Evolutionary conservation across 2,329 filamentous ascomycete genomes (phyloP).

Genomic region (Tothia fuscella): DNA sequence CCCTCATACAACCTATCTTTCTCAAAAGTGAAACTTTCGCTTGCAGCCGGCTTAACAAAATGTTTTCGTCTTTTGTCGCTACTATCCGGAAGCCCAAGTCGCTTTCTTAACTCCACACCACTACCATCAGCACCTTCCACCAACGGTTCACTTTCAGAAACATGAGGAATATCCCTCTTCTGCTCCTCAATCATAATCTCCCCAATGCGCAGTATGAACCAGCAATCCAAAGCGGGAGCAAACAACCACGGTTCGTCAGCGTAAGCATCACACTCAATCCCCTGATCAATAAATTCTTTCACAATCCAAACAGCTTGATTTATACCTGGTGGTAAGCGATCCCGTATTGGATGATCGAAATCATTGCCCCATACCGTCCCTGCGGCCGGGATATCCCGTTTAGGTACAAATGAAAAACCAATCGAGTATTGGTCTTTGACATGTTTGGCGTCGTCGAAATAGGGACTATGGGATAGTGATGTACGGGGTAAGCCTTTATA

Average conservation of each 20-base stretch:
- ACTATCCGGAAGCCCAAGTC: conserved; percentile 28
- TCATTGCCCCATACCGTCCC: conserved; percentile 90
- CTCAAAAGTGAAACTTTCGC: conserved; percentile 50
- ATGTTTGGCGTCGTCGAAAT: conserved; percentile 11
- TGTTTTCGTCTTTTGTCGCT: conserved; percentile 43
- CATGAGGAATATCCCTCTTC: conserved; percentile 6
- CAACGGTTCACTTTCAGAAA: conserved; percentile 1
- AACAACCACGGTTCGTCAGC: conserved; percentile 79
- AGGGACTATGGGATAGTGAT: conserved; percentile 1
- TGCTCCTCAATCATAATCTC: conserved; percentile 5
- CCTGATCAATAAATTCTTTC: conserved; percentile 83
- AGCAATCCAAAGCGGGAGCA: conserved; percentile 51
- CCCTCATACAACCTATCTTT: conserved; percentile 48
- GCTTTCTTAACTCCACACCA: conserved; percentile 23
- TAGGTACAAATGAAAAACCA: conserved; percentile 63
- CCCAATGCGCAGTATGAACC: conserved; percentile 8
- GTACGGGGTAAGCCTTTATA: conserved; percentile 33
- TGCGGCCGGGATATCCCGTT: conserved; percentile 49
- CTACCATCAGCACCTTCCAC: conserved; percentile 10
- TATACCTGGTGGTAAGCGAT: conserved; percentile 77
- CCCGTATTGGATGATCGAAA: conserved; percentile 81
- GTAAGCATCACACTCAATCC: conserved; percentile 80
- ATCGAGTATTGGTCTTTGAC: conserved; percentile 74
- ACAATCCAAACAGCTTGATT: conserved; percentile 73
- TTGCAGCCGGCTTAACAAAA: conserved; percentile 44